Evolutionary conservation across 306 rosid genomes (phyloP), one percentile per base, ranked within the genome.

Genomic region (Gleditsia sinensis): DNA sequence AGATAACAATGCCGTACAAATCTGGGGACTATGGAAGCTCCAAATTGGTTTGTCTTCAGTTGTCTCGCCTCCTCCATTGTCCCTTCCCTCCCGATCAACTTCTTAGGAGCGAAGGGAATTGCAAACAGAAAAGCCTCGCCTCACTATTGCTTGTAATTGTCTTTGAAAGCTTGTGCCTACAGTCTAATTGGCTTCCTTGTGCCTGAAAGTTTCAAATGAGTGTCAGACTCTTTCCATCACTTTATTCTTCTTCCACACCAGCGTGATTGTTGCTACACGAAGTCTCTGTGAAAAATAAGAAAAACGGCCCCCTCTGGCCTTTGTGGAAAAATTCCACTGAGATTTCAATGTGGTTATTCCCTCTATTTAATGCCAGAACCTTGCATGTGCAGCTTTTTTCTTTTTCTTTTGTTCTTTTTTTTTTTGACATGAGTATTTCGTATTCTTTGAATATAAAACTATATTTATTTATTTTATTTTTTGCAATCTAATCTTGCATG

Each of bases 61-160:
- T n/a, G n/a, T n/a, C n/a, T n/a, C n/a, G n/a, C n/a, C n/a, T 63
- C 37, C 75, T 81, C 83, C 89, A 82, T 83, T 56, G 65, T 14
- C 79, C 61, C 81, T 78, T 78, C 89, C 83, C 89, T 83, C 86
- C 85, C 62, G 82, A 82, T 70, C 65, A 66, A 34, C 4, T 0
- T 74, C 49, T 51, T 50, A 84, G 87, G 86, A 88, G 89, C 42
- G 82, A 88, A 82, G 82, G 80, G 86, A 85, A 76, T 3, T 33
- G 74, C 63, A 20, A 60, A 40, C 50, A 46, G 63, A 3, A 56
- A 49, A 10, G 58, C 17, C 74, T 58, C 60, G 37, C n/a, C 76
- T 8, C 24, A 34, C n/a, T n/a, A n/a, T n/a, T 66, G 71, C 61
- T 77, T 82, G 43, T 83, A 74, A 78, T 69, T 14, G 63, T 56